These are phyloP conservation scores for Fraxinus cuspidata DNA, from an alignment of 257 asterid species.

Conservation along the genomic window DNA sequence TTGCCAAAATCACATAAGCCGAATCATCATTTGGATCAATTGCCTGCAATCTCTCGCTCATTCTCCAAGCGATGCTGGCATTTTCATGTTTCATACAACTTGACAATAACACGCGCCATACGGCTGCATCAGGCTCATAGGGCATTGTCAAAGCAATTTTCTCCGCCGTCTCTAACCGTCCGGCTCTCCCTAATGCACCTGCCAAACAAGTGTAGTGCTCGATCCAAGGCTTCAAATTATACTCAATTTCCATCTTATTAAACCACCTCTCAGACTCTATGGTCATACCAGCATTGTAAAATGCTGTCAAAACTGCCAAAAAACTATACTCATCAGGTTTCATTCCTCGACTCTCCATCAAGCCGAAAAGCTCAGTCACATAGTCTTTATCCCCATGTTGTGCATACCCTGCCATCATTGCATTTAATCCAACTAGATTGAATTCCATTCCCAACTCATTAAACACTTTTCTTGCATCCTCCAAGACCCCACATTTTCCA, in stretches of 20 bases:
- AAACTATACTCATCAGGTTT: constrained; percentile 61
- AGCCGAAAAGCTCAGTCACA: constrained; percentile 40
- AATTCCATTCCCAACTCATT: constrained; percentile 39
- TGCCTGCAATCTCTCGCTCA: constrained; percentile 57
- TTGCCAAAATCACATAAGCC: constrained; percentile 71
- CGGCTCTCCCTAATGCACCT: constrained; percentile 62
- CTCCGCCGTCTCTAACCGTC: constrained; percentile 73
- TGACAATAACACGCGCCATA: constrained; percentile 70
- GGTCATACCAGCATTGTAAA: constrained; percentile 55
- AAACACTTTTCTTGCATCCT: constrained; percentile 61
- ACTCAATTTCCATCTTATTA: constrained; percentile 45
- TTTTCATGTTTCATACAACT: constrained; percentile 38
- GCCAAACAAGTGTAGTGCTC: constrained; percentile 82
- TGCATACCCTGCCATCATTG: constrained; percentile 82
- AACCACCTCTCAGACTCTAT: constrained; percentile 66
- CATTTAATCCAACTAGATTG: constrained; percentile 60
- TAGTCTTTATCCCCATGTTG: constrained; percentile 53
- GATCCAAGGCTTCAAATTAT: constrained; percentile 54
- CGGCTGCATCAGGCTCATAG: constrained; percentile 71
- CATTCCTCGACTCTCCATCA: constrained; percentile 54
- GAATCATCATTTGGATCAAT: constrained; percentile 74
- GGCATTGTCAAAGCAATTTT: constrained; percentile 63
- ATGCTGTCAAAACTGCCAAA: constrained; percentile 65
- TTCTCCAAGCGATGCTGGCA: constrained; percentile 47
- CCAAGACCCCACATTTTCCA: constrained; percentile 74